These are phyloP conservation scores for Arabis alpina DNA, from an alignment of 345 rosid species.

Conservation along the genomic window DNA sequence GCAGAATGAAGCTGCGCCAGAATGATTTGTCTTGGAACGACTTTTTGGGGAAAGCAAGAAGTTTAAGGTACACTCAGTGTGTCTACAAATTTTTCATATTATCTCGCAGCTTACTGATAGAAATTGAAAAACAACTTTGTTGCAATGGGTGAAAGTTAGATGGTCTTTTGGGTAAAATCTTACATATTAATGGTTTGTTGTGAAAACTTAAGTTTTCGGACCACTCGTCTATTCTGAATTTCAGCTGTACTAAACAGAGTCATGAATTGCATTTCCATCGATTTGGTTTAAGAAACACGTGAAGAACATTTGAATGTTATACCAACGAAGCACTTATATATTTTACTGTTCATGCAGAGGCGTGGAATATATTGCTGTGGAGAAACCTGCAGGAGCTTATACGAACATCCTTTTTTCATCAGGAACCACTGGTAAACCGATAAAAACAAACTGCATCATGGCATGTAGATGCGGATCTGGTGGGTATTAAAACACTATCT, in stretches of 20 bases:
- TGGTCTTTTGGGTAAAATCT: not conserved
- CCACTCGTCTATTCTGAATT: not conserved
- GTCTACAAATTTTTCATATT: not conserved
- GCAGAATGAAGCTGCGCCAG: conserved; percentile 63
- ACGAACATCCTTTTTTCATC: conserved; percentile 95
- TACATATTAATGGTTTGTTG: not conserved
- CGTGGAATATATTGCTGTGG: conserved; percentile 69
- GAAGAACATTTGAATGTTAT: not conserved
- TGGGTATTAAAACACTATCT: conserved; percentile 20
- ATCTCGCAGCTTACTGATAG: not conserved
- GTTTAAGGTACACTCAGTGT: conserved; percentile 53
- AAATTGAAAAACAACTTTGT: not conserved
- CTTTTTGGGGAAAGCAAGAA: conserved; percentile 61
- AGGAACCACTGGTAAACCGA: conserved; percentile 88
- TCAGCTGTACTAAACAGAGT: not conserved
- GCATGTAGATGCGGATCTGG: conserved; percentile 18
- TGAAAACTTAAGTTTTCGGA: too few relatives aligned
- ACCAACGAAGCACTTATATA: not conserved
- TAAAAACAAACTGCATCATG: conserved; percentile 6
- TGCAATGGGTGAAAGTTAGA: not conserved
- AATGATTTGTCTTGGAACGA: conserved; percentile 83
- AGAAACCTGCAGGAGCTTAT: conserved; percentile 74
- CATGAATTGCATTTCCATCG: not conserved
- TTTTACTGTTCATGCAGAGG: conserved; percentile 53
- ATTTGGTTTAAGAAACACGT: not conserved